These are phyloP conservation scores for Chlorella ohadii DNA, from an alignment of 139 green algal genomes.

Conservation along the genomic window DNA sequence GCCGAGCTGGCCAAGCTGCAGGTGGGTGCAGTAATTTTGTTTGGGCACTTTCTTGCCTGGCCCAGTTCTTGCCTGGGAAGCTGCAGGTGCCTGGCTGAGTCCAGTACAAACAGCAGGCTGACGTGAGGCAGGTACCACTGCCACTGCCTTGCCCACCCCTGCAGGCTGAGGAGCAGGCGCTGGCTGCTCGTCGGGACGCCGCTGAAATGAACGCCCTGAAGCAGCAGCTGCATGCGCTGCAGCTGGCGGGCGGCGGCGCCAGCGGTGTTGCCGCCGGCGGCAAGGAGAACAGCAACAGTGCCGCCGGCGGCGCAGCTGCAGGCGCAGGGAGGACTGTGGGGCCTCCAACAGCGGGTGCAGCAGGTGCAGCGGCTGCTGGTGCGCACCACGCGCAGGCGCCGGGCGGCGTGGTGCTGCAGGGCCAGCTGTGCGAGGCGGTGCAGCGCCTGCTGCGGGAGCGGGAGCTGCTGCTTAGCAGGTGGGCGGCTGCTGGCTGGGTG, in stretches of 20 bases:
- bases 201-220: conserved; percentile 37
- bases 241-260: not conserved
- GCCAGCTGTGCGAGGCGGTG: conserved; percentile 33
- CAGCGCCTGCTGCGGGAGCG: conserved; percentile 48
- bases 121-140: no score
- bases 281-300: conserved; percentile 21
- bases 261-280: not conserved
- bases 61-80: no score
- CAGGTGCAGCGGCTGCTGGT: not conserved
- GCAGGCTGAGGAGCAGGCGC: conserved; percentile 32
- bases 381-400: not conserved
- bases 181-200: conserved; percentile 9
- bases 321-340: not conserved
- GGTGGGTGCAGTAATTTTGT: no score
- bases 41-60: no score
- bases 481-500: conserved; percentile 18
- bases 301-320: not conserved
- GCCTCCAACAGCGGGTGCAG: not conserved
- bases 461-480: conserved; percentile 48
- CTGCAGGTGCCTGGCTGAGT: no score
- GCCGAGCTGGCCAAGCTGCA: no score
- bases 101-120: no score
- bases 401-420: not conserved
- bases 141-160: no score
- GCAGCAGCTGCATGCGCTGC: conserved; percentile 40